Evolutionary conservation across 352 stramenopile genomes (phyloP).

Genomic region (Pythium oligandrum): DNA sequence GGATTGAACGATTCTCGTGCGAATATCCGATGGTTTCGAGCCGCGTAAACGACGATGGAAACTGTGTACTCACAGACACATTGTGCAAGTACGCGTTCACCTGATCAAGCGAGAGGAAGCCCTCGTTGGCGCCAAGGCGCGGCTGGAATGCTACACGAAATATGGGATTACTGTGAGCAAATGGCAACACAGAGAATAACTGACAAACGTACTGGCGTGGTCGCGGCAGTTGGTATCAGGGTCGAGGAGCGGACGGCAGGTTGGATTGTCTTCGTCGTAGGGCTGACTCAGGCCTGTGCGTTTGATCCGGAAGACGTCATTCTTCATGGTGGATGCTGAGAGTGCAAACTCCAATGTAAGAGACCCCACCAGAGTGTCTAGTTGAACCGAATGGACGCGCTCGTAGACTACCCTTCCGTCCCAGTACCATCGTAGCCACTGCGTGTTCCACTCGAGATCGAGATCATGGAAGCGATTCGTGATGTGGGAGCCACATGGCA

Average conservation of each 20-base stretch:
- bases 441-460: conserved; percentile 13
- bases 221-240: too few species aligned
- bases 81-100: conserved; percentile 49
- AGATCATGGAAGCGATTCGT: conserved; percentile 6
- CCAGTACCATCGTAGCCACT: conserved; percentile 20
- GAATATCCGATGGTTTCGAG: conserved; percentile 58
- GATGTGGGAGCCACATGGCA: too few species aligned
- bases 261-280: too few species aligned
- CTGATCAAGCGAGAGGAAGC: conserved; percentile 58
- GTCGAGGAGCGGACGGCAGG: too few species aligned
- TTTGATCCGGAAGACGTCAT: too few species aligned
- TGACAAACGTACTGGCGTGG: too few species aligned
- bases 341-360: too few species aligned
- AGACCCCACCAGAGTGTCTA: too few species aligned
- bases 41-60: conserved; percentile 36
- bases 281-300: too few species aligned
- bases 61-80: conserved; percentile 9
- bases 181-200: too few species aligned
- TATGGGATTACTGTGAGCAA: too few species aligned
- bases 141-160: conserved; percentile 23
- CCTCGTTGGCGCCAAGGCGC: conserved; percentile 51
- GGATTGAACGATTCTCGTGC: conserved; percentile 48
- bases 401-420: conserved; percentile 17
- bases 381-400: background rate
- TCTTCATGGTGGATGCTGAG: too few species aligned